Evolutionary conservation across 2,329 filamentous ascomycete genomes (phyloP), one percentile per base, ranked within the genome.

Genomic region (Plenodomus tracheiphilus): DNA sequence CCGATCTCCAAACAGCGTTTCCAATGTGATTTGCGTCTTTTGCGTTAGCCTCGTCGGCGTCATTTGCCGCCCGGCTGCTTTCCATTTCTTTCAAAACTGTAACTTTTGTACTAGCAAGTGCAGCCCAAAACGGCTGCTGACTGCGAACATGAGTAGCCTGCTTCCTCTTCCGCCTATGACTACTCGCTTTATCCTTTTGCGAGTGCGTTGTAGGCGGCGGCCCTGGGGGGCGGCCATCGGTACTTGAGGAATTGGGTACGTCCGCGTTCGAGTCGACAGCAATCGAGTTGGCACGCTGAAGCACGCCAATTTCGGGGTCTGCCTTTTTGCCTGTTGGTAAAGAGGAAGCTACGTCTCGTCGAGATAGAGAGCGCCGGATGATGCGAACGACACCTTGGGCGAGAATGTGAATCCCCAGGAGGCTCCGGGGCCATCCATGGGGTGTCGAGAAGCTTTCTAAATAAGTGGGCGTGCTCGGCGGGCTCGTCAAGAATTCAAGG

Each of bases 41-140:
- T 62, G 85, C 85, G 68, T 89, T 87, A 59, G 88, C 85, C 64
- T 87, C 87, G 25, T 83, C 84, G 42, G 85, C 87, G 74, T 91
- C 88, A 46, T 84, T 83, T 51, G 87, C 82, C 49, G 86, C 85
- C 69, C 89, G 85, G 58, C 89, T 93, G 69, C 95, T 83, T 74
- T 81, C 78, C 71, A 79, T 82, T 77, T 74, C 92, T 76, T 96
- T 94, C 68, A 95, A 86, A 75, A 96, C 91, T 63, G 94, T 93
- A 70, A 97, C 92, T 80, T 97, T 97, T 68, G 92, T 96, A 75
- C 91, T 96, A 43, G 92, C 92, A 62, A 97, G 83, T 40, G 92
- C 92, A 56, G 92, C 91, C 92, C 92, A 97, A 58, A 97, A 83
- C 41, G 92, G 92, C 75, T 97, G 92, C 68, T 91, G 86, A 70